These are phyloP conservation scores for Udeniomyces megalosporus DNA, from an alignment of 768 basidiomycete genomes.

Conservation along the genomic window DNA sequence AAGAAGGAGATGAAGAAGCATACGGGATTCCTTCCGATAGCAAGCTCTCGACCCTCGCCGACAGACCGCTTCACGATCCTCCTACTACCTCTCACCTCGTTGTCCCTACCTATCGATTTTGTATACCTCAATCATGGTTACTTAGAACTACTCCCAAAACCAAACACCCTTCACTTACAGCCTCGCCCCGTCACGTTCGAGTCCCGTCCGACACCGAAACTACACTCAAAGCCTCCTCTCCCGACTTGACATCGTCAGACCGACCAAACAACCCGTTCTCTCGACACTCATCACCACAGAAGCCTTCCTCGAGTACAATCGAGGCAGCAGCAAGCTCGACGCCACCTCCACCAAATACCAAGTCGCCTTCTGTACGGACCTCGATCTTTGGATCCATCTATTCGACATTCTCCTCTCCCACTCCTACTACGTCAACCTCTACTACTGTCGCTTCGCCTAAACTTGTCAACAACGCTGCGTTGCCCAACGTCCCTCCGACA, in stretches of 20 bases:
- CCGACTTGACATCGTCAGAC: background rate
- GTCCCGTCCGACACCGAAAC: background rate
- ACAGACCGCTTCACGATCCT: conserved; percentile 4
- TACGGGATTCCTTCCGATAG: background rate
- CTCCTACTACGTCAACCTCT: background rate
- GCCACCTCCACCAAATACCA: background rate
- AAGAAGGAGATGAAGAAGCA: conserved; percentile 33
- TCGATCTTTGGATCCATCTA: conserved; percentile 8
- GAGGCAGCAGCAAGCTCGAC: background rate
- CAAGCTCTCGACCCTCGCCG: background rate
- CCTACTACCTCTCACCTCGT: conserved; percentile 31
- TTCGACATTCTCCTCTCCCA: background rate
- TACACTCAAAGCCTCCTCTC: background rate
- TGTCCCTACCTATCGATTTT: conserved; percentile 42
- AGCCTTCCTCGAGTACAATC: background rate
- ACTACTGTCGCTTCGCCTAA: background rate
- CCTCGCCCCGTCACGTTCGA: background rate
- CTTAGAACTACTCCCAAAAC: background rate
- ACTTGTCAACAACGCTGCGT: background rate
- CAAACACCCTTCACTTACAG: no score
- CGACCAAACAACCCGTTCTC: no score
- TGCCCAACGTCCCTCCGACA: background rate
- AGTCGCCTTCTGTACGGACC: no score
- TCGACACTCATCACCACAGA: no score
- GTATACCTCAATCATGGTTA: conserved; percentile 31